Conservation (phyloP, 2,329 filamentous ascomycete species). For the Cryoendolithus antarcticus region DNA sequence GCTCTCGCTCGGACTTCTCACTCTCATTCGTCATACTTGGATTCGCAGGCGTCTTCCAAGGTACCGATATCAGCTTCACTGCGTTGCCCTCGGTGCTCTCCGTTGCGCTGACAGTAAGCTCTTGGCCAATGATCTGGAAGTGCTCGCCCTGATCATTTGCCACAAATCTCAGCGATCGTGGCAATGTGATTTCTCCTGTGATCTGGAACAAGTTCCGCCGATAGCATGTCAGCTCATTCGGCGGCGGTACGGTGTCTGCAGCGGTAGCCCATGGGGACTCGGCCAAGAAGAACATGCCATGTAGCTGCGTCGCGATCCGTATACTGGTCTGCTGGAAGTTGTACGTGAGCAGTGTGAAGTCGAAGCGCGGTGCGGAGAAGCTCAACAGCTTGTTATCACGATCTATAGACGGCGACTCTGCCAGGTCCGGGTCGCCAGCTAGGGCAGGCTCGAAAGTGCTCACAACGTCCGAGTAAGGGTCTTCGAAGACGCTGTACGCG, state of each 20-base stretch:
- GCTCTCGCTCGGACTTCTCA: conserved; percentile 70
- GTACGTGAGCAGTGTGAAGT: conserved; percentile 55
- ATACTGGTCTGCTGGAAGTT: conserved; percentile 51
- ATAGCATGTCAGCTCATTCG: conserved; percentile 87
- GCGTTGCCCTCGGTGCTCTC: conserved; percentile 89
- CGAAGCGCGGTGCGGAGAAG: conserved; percentile 35
- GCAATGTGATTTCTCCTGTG: conserved; percentile 74
- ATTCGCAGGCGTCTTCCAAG: conserved; percentile 89
- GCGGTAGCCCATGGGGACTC: conserved; percentile 57
- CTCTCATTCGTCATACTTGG: conserved; percentile 46
- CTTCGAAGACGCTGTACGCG: conserved; percentile 31
- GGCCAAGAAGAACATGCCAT: conserved; percentile 81
- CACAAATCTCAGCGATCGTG: conserved; percentile 64
- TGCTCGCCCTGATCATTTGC: conserved; percentile 75
- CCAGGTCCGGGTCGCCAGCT: conserved; percentile 24
- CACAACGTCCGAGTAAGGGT: conserved; percentile 39
- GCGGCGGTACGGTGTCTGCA: conserved; percentile 45
- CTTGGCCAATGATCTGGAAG: conserved; percentile 68
- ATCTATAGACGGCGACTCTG: conserved; percentile 46
- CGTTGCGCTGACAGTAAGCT: conserved; percentile 80
- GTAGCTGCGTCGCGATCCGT: conserved; percentile 61
- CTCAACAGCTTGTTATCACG: conserved; percentile 47
- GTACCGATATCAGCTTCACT: conserved; percentile 89
- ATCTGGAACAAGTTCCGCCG: conserved; percentile 93
- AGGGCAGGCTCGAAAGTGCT: conserved; percentile 36